Conservation (phyloP, 176 grass and related monocot genomes). For the Echinochloa phyllopogon region DNA sequence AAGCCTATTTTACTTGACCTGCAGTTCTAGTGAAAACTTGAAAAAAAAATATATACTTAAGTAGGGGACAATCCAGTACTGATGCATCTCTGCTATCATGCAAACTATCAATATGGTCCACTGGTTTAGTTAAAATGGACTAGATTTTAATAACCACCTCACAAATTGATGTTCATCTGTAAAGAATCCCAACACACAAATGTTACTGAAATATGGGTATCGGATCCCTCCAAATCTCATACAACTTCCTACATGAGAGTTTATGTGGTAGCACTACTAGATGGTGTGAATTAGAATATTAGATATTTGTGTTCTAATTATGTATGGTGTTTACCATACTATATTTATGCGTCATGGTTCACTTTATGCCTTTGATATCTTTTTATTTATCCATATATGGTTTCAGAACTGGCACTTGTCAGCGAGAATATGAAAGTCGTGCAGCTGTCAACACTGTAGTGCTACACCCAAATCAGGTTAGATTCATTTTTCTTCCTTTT, state of each 20-base stretch:
- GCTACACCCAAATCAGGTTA: conserved; percentile 97
- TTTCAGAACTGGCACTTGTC: conserved; percentile 84
- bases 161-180: not conserved
- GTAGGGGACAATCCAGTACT: not conserved
- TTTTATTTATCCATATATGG: conserved; percentile 29
- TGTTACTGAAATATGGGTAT: not conserved
- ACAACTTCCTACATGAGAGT: not conserved
- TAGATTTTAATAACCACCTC: not conserved
- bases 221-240: conserved; percentile 8
- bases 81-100: conserved; percentile 14
- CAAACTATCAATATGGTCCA: not conserved
- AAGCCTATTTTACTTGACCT: not conserved
- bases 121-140: not conserved
- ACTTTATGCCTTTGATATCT: conserved; percentile 15
- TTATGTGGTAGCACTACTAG: not conserved
- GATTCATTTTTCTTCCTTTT: not conserved
- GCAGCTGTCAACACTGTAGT: conserved; percentile 95
- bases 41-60: not conserved
- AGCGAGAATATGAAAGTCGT: conserved; percentile 95
- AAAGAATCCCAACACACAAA: not conserved
- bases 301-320: not conserved
- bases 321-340: not conserved
- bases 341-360: not conserved
- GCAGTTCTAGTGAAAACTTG: not conserved
- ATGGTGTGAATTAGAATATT: not conserved